Percentiles rank a stretch among this genome's conserved stretches.
These are phyloP conservation scores for Malus hybrid DNA, from an alignment of 331 rosid genomes.

Conservation along the genomic window DNA sequence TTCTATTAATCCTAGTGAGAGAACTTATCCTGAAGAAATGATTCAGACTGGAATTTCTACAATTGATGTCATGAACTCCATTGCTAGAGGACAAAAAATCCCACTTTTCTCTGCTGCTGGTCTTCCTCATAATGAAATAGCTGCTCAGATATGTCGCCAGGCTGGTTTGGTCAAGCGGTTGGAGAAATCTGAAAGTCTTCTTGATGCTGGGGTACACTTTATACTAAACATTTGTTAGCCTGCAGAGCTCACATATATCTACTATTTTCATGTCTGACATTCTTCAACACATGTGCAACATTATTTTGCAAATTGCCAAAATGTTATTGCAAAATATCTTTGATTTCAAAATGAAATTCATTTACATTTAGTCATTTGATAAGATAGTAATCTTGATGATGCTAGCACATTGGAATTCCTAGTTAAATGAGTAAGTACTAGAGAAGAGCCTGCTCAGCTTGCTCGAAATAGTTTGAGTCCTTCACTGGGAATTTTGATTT, in stretches of 20 bases:
- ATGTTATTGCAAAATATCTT: background rate
- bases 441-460: background rate
- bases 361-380: background rate
- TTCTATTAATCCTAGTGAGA: conserved; percentile 98
- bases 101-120: conserved; percentile 99
- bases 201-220: conserved; percentile 51
- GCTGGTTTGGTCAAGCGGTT: conserved; percentile 98
- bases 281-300: background rate
- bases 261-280: background rate
- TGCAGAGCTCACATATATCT: background rate
- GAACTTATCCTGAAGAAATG: conserved; percentile 99
- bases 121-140: conserved; percentile 98
- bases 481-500: background rate
- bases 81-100: conserved; percentile 99
- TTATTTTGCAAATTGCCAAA: background rate
- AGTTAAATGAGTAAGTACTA: background rate
- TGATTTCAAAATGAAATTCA: background rate
- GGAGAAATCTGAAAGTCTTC: conserved; percentile 84
- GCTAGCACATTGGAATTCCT: background rate
- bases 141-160: conserved; percentile 99
- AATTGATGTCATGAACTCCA: conserved; percentile 98
- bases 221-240: background rate
- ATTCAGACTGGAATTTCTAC: conserved; percentile 99
- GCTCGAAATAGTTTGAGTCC: background rate
- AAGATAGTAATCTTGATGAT: background rate